A percentile compares a stretch with the other conserved stretches of the same genome.
These are phyloP conservation scores for Thraustochytrium striatum DNA, from an alignment of 352 stramenopile species.

Conservation along the genomic window DNA sequence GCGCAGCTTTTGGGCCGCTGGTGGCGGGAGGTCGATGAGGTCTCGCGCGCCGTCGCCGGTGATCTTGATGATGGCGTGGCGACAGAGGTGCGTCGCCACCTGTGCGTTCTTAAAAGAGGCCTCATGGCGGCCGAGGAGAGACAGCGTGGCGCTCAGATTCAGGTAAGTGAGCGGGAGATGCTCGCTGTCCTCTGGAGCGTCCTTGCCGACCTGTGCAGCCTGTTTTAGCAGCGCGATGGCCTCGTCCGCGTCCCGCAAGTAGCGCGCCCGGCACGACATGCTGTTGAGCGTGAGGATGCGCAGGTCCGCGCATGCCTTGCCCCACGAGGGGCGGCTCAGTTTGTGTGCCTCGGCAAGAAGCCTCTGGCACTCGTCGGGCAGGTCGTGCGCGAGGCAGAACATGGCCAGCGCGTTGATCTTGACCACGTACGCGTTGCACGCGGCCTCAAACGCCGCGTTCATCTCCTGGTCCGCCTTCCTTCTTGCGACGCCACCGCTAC, in stretches of 20 bases:
- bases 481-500: too few species aligned
- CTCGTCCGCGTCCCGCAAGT: not conserved
- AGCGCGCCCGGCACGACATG: not conserved
- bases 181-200: not conserved
- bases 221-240: not conserved
- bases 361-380: not conserved
- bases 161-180: constrained; percentile 36
- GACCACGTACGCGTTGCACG: not conserved
- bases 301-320: constrained; percentile 13
- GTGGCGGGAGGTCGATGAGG: not conserved
- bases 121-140: not conserved
- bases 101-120: constrained; percentile 6
- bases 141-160: not conserved
- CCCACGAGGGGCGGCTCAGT: constrained; percentile 9
- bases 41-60: not conserved
- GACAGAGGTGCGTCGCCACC: not conserved
- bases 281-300: constrained; percentile 32
- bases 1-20: not conserved
- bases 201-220: not conserved
- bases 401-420: constrained; percentile 30
- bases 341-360: not conserved
- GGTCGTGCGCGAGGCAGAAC: constrained; percentile 16
- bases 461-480: not conserved
- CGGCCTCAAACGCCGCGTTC: not conserved
- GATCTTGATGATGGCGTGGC: not conserved